Base-by-base conservation (phyloP, 2,329 filamentous ascomycete species). In the Colletotrichum sp. region DNA sequence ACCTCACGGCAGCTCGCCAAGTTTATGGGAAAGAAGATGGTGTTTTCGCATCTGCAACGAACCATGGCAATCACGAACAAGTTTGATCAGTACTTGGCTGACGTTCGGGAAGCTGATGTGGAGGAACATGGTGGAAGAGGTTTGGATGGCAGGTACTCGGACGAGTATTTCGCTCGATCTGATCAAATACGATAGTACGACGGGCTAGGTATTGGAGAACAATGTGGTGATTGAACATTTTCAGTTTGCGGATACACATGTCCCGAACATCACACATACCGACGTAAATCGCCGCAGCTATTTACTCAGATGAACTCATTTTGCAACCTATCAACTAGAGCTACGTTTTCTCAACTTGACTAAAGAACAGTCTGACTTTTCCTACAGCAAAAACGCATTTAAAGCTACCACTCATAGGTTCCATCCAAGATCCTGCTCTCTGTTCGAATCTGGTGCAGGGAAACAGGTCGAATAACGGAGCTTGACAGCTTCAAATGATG, bases 371-470 rank as follows among this genome's bases (percentile, higher is more conserved):
- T 43, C 1, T 48, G 10, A 6, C 5, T 6, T 48, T 48, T 2
- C 18, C 5, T 12, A 6, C 9, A 48, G 1, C 1, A 8, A 48
- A 3, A 48, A n/a, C 1, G 6, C 5, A n/a, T 48, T 21, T 21
- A 0, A 5, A 48, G 0, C n/a, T 21, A 52, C n/a, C 43, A 52
- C n/a, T 52, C 43, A 24, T 52, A 1, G 1, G 4, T 0, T 3
- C 43, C 12, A 0, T 52, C 43, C 6, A 52, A 52, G 43, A 52
- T 21, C 3, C 2, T 3, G 0, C 0, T 52, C 3, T 21, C 43
- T 6, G n/a, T 52, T 0, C n/a, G 55, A 18, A 28, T 58, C 55
- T 28, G 55, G 21, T 18, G 55, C 55, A 58, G 24, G 5, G 55
- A 58, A 6, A 58, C 55, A 58, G 55, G 24, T 58, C 24, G 21